Evolutionary conservation across 306 rosid genomes (phyloP).

Genomic region (Lathyrus sativus): DNA sequence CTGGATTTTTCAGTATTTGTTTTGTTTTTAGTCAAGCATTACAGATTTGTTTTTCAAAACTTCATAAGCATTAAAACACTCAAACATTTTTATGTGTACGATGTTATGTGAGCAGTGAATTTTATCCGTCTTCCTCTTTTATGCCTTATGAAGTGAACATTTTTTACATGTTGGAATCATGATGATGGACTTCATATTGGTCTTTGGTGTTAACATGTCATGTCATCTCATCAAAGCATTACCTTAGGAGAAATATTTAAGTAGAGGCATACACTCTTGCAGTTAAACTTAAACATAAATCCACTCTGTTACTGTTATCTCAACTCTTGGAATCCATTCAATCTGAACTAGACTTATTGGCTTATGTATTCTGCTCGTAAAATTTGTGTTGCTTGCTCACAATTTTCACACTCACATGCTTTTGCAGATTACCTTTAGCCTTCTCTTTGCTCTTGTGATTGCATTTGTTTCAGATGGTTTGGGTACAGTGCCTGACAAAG

Average conservation of each 20-base stretch:
- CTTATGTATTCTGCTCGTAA: neutral
- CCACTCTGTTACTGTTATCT: slow-evolving; percentile 2
- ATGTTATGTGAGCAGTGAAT: slow-evolving; percentile 8
- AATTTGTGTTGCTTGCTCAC: slow-evolving; percentile 34
- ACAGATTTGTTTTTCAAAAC: slow-evolving; percentile 9
- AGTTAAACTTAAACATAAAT: slow-evolving; percentile 7
- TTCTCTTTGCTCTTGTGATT: slow-evolving; percentile 82
- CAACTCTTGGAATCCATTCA: slow-evolving; percentile 22
- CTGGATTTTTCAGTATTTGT: slow-evolving; percentile 9
- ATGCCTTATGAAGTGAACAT: slow-evolving; percentile 30
- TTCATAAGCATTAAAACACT: slow-evolving; percentile 13
- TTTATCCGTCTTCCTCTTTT: slow-evolving; percentile 9
- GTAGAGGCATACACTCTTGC: slow-evolving; percentile 28
- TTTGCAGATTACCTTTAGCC: slow-evolving; percentile 87
- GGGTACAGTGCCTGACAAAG: slow-evolving; percentile 83
- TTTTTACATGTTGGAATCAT: slow-evolving; percentile 5
- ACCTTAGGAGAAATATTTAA: slow-evolving; percentile 9
- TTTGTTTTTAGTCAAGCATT: slow-evolving; percentile 16
- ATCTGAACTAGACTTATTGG: slow-evolving; percentile 18
- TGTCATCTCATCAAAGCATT: slow-evolving; percentile 28
- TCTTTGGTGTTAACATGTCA: slow-evolving; percentile 23
- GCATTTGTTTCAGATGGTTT: slow-evolving; percentile 86
- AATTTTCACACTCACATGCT: slow-evolving; percentile 28
- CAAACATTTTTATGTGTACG: neutral
- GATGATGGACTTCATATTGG: slow-evolving; percentile 14